Percentiles rank a stretch among this genome's conserved stretches.
phyloP scores from a whole-genome alignment of 352 stramenopile species.

The Globisporangium carolinianum region DNA sequence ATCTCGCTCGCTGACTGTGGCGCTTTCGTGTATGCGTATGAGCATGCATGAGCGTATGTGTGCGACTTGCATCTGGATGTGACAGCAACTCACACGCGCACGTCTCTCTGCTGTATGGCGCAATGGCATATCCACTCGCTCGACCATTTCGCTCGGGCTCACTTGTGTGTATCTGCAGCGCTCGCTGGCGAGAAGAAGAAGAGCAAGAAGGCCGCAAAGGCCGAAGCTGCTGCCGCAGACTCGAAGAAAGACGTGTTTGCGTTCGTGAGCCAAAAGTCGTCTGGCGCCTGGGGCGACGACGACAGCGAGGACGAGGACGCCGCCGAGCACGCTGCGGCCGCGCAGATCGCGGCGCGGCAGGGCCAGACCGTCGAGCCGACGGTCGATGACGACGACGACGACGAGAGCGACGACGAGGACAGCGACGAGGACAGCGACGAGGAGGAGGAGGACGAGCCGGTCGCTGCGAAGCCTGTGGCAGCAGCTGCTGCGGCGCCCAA shows the following conservation, averaged over 20 bases:
- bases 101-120: too few species aligned
- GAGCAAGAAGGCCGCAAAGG: constrained; percentile 44
- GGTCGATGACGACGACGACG: constrained; percentile 30
- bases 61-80: too few species aligned
- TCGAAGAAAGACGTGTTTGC: constrained; percentile 50
- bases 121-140: background rate
- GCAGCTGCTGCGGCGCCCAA: constrained; percentile 16
- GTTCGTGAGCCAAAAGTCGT: constrained; percentile 66
- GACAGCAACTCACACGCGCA: too few species aligned
- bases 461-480: background rate
- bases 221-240: constrained; percentile 19
- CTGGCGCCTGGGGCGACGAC: constrained; percentile 56
- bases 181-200: constrained; percentile 40
- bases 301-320: constrained; percentile 65
- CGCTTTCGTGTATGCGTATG: background rate
- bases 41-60: background rate
- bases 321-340: constrained; percentile 20
- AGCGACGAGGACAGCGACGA: constrained; percentile 51
- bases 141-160: too few species aligned
- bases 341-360: constrained; percentile 15
- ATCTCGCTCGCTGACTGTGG: background rate
- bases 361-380: constrained; percentile 24
- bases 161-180: constrained; percentile 2
- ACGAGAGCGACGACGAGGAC: constrained; percentile 24
- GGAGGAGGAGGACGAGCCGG: constrained; percentile 18